These are phyloP conservation scores for Podospora bellae-mahoneyi DNA, from an alignment of 495 filamentous ascomycete genomes.

Conservation along the genomic window DNA sequence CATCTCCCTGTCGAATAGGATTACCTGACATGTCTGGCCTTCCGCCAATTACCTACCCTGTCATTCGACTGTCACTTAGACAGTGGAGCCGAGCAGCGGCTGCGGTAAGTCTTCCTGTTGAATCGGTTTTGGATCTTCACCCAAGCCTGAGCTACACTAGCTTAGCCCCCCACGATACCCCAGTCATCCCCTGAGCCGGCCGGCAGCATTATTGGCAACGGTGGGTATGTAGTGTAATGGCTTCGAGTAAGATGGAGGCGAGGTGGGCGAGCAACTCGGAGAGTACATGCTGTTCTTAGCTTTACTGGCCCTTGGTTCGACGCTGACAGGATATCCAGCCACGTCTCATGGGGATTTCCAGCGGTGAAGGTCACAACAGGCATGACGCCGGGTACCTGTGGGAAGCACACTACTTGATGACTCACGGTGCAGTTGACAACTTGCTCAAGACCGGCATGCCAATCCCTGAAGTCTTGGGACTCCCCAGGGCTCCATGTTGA, in stretches of 20 bases:
- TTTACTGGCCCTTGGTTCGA: no score
- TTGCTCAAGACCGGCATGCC: neutral
- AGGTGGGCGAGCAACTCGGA: no score
- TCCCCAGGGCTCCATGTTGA: neutral
- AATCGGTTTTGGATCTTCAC: neutral
- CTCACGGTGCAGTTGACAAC: neutral
- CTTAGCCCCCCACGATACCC: neutral
- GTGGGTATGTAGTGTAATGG: no score
- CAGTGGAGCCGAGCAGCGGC: neutral
- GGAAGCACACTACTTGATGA: neutral
- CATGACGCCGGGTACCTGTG: neutral
- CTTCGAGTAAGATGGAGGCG: no score
- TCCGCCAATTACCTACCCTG: neutral
- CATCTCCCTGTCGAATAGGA: neutral
- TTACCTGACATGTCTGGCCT: neutral
- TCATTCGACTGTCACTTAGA: neutral
- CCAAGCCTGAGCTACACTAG: neutral
- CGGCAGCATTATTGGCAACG: neutral
- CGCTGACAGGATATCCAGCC: no score
- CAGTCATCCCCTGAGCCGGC: neutral
- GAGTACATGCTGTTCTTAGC: no score
- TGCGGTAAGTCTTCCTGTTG: neutral
- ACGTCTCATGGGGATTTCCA: no score
- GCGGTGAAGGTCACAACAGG: no score
- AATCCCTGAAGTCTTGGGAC: neutral